Base-by-base conservation (phyloP, 2,329 filamentous ascomycete species). In the Sclerotinia minor region DNA sequence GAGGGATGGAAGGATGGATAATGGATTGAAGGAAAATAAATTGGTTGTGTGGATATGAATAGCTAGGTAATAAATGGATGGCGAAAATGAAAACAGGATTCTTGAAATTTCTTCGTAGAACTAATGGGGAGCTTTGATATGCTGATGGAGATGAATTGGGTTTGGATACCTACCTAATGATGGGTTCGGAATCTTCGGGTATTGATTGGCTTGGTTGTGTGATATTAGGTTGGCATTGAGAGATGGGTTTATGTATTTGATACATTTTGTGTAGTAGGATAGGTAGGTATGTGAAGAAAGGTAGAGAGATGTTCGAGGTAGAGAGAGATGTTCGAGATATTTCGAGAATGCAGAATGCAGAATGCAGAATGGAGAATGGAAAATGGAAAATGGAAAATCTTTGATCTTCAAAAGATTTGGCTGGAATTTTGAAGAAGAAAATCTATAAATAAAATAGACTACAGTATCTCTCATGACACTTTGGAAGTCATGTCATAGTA, bases 81-180 rank as follows among this genome's bases (percentile, higher is more conserved):
- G 54, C 35, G 54, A 44, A 41, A 58, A 44, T 41, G 35, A 57
- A 44, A 44, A 58, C 54, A 44, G 54, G 54, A 57, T 38, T 41
- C 21, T 24, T 41, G 15, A 11, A 38, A 8, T 8, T 8, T 38
- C 11, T 24, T 35, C 15, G 13, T 15, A 41, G 38, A 41, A 41
- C 38, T 41, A 41, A 1, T 38, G 2, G 9, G 35, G 9, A 13
- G 32, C 3, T 35, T 13, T 41, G 13, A 17, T 5, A 38, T 57
- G 54, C 21, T 38, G 32, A 57, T 3, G 32, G 11, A 57, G 32
- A 38, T 17, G 29, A 13, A 38, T 38, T 38, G 38, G 38, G 15
- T 24, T 24, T 57, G 32, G 54, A 57, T 41, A 11, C 1, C 35
- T 41, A 11, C 1, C 35, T 9, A 38, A 38, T 17, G 32, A 38